phyloP scores from a whole-genome alignment of 2,329 filamentous ascomycete species.

The Aspergillus sp. region DNA sequence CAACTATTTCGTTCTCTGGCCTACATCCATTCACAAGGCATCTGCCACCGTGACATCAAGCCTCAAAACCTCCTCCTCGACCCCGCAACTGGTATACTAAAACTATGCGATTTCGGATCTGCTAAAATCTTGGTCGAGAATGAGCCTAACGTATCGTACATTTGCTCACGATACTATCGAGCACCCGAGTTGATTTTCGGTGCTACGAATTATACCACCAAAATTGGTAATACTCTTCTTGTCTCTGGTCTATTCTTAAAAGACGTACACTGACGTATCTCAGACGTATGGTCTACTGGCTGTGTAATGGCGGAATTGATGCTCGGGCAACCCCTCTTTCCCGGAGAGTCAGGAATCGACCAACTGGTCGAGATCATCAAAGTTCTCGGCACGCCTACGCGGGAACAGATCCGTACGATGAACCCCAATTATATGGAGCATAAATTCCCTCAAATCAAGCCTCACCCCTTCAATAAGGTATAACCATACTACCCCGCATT shows the following conservation, averaged over 20 bases:
- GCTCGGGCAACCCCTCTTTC: constrained; percentile 96
- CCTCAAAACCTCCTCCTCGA: constrained; percentile 96
- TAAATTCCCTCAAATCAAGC: constrained; percentile 99
- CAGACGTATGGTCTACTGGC: constrained; percentile 98
- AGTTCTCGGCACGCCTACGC: constrained; percentile 91
- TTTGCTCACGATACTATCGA: constrained; percentile 98
- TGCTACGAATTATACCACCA: constrained; percentile 98
- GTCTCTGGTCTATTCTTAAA: neutral
- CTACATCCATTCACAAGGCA: constrained; percentile 98
- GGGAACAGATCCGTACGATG: constrained; percentile 99
- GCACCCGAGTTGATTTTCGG: constrained; percentile 98
- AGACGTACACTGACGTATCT: constrained; percentile 12
- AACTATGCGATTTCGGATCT: constrained; percentile 98
- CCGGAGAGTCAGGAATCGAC: constrained; percentile 96
- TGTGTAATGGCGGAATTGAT: constrained; percentile 99
- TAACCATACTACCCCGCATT: neutral
- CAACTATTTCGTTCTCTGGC: constrained; percentile 97
- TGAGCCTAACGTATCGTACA: constrained; percentile 99
- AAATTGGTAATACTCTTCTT: constrained; percentile 74
- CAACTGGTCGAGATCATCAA: constrained; percentile 99
- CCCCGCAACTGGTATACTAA: constrained; percentile 84
- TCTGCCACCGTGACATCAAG: constrained; percentile 99
- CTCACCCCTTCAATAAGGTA: constrained; percentile 93
- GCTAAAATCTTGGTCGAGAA: constrained; percentile 98
- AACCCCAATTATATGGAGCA: constrained; percentile 99